Percentiles rank a stretch among this genome's conserved stretches.
phyloP scores from a whole-genome alignment of 192 early-diverging fungal species.

The Spizellomyces sp. region DNA sequence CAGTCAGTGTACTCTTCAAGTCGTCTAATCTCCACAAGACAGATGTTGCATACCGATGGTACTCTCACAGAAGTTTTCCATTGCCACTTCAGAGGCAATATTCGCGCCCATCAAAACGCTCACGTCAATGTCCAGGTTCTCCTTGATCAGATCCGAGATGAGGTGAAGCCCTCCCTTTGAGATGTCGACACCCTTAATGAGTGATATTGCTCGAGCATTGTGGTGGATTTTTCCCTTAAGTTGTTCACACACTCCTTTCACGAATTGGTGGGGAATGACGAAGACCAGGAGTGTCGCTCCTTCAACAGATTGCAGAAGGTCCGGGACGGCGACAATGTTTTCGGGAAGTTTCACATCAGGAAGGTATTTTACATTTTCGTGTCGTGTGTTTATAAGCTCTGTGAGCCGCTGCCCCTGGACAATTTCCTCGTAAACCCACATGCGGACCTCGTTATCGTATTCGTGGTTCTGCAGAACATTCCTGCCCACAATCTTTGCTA shows the following conservation, averaged over 20 bases:
- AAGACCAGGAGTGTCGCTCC: conserved; percentile 92
- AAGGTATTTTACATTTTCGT: conserved; percentile 83
- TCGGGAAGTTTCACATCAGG: conserved; percentile 82
- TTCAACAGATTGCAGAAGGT: conserved; percentile 74
- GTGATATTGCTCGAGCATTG: conserved; percentile 85
- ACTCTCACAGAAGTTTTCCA: conserved; percentile 93
- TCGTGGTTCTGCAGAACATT: conserved; percentile 71
- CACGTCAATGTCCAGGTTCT: conserved; percentile 75
- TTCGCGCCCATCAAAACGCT: conserved; percentile 94
- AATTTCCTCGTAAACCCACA: conserved; percentile 97
- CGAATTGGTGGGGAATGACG: conserved; percentile 94
- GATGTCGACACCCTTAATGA: conserved; percentile 91
- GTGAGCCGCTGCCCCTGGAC: conserved; percentile 83
- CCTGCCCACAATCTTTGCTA: conserved; percentile 86
- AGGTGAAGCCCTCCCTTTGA: conserved; percentile 72
- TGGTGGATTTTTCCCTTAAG: conserved; percentile 72
- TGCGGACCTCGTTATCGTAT: conserved; percentile 81
- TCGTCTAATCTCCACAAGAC: no score
- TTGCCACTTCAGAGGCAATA: conserved; percentile 94
- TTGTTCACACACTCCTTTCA: conserved; percentile 78
- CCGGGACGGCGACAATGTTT: conserved; percentile 85
- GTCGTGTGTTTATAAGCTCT: conserved; percentile 90
- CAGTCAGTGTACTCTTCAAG: no score
- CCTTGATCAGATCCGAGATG: conserved; percentile 80
- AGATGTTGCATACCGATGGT: conserved; percentile 64